These are phyloP conservation scores for Volvox africanus DNA, from an alignment of 139 green algal genomes.

Conservation along the genomic window DNA sequence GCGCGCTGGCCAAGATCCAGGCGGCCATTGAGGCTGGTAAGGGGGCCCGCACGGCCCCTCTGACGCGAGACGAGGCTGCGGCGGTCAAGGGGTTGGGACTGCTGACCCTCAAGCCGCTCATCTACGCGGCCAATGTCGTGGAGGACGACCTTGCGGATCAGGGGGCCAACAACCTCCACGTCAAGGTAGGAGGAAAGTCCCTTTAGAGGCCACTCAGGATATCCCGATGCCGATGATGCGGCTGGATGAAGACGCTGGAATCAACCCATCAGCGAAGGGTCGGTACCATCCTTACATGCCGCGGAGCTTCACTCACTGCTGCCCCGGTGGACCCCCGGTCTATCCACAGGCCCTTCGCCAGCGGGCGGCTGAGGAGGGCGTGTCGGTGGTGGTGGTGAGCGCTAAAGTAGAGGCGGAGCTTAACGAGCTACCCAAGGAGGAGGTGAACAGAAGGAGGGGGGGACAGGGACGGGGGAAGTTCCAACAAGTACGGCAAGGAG, in stretches of 20 bases:
- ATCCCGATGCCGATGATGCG: too few species aligned
- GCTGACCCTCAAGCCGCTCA: conserved; percentile 90
- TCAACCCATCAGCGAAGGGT: too few species aligned
- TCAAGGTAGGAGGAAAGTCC: too few species aligned
- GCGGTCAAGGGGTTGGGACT: conserved; percentile 80
- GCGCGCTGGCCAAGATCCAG: conserved; percentile 75
- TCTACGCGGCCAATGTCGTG: conserved; percentile 93
- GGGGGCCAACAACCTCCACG: conserved; percentile 86
- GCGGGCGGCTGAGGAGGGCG: conserved; percentile 74
- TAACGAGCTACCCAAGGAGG: conserved; percentile 81
- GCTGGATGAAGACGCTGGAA: too few species aligned
- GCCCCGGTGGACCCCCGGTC: too few species aligned
- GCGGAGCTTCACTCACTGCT: background rate
- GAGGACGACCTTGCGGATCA: conserved; percentile 91
- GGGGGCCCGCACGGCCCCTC: conserved; percentile 78
- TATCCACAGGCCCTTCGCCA: conserved; percentile 76
- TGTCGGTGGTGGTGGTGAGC: conserved; percentile 73
- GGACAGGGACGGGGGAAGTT: background rate
- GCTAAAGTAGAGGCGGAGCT: conserved; percentile 92
- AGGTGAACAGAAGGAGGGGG: conserved; percentile 9
- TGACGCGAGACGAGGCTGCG: conserved; percentile 83
- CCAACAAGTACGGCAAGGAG: too few species aligned
- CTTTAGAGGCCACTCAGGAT: too few species aligned
- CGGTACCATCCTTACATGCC: background rate
- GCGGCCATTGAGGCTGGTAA: conserved; percentile 64